phyloP scores from a whole-genome alignment of 176 grass and related monocot genomes.

The Triticum turgidum region DNA sequence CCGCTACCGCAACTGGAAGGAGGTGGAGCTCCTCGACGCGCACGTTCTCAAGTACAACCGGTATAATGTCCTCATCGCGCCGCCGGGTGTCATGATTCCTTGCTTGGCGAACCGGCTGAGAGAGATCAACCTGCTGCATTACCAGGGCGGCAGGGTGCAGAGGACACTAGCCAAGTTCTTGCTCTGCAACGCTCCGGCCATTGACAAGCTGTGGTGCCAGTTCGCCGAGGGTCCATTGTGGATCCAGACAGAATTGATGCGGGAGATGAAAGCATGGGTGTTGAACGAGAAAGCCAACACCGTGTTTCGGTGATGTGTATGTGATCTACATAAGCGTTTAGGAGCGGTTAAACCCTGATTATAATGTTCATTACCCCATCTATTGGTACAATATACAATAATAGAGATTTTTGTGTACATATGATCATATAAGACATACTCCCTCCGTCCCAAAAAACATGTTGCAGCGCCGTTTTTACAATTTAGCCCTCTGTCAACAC shows the following conservation, averaged over 20 bases:
- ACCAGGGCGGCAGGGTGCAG: neutral
- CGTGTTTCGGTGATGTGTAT: neutral
- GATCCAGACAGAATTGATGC: neutral
- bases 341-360: no score
- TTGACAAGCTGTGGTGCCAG: neutral
- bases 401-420: no score
- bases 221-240: neutral
- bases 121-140: conserved; percentile 28
- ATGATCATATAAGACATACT: no score
- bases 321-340: neutral
- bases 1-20: neutral
- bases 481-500: no score
- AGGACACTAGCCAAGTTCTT: conserved; percentile 21
- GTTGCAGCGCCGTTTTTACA: no score
- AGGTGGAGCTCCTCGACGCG: neutral
- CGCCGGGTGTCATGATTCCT: neutral
- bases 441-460: no score
- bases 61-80: neutral
- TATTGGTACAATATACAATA: no score
- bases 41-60: neutral
- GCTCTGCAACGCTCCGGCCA: neutral
- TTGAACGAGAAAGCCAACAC: neutral
- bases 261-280: conserved; percentile 18
- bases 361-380: no score
- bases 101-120: neutral